Evolutionary conservation across 495 filamentous ascomycete species (phyloP).

Genomic region (Penicillium nucicola): DNA sequence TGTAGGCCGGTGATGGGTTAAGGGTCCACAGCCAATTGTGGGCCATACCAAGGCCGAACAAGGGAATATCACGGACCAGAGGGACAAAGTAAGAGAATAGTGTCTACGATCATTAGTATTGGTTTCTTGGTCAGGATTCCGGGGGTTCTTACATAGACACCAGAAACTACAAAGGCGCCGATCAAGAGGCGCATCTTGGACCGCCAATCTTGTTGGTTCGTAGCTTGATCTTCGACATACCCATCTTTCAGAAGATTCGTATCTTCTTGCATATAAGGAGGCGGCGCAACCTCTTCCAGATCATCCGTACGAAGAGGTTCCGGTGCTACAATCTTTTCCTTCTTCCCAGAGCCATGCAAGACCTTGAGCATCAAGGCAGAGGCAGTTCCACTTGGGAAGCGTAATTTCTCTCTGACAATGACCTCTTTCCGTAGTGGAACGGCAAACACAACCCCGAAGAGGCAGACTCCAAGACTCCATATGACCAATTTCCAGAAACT

Average conservation of each 20-base stretch:
- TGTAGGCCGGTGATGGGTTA: constrained; percentile 92
- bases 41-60: constrained; percentile 75
- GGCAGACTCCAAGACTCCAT: constrained; percentile 87
- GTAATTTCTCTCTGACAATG: constrained; percentile 85
- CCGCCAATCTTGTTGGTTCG: constrained; percentile 54
- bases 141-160: constrained; percentile 42
- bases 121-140: background rate
- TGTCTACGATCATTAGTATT: constrained; percentile 51
- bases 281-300: constrained; percentile 10
- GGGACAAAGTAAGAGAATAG: constrained; percentile 92
- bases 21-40: constrained; percentile 90
- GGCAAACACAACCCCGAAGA: constrained; percentile 95
- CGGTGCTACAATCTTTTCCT: constrained; percentile 19
- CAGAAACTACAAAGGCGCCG: constrained; percentile 56
- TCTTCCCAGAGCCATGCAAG: constrained; percentile 61
- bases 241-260: constrained; percentile 24
- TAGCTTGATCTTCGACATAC: constrained; percentile 24
- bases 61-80: constrained; percentile 74
- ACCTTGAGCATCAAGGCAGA: constrained; percentile 91
- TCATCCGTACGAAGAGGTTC: constrained; percentile 9
- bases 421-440: constrained; percentile 86
- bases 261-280: constrained; percentile 2
- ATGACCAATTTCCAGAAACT: constrained; percentile 73
- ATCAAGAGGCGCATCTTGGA: constrained; percentile 59
- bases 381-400: constrained; percentile 92